Evolutionary conservation across 108 stramenopile species (phyloP).

Genomic region (Nannochloropsis oceanica): DNA sequence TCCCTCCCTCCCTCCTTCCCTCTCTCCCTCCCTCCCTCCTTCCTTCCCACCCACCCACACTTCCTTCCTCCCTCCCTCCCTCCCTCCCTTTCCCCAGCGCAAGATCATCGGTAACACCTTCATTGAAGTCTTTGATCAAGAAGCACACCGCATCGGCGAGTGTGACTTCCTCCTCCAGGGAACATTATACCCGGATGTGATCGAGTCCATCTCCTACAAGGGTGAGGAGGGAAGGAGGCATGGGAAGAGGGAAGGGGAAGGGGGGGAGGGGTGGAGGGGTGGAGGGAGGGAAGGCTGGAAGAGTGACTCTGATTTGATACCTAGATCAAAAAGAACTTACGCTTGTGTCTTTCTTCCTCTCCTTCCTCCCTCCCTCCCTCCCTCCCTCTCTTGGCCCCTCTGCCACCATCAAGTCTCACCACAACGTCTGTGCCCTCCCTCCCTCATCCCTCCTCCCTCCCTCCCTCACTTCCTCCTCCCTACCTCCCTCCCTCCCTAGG

Average conservation of each 20-base stretch:
- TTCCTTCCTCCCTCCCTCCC: not conserved
- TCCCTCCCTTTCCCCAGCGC: constrained; percentile 45
- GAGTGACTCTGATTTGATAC: constrained; percentile 47
- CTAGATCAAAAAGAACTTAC: too few relatives aligned
- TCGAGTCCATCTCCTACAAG: constrained; percentile 94
- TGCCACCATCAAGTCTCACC: constrained; percentile 98
- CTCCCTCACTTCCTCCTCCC: too few relatives aligned
- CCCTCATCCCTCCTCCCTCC: too few relatives aligned
- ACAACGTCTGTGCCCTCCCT: constrained; percentile 97
- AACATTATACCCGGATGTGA: constrained; percentile 97
- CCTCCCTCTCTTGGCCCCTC: too few relatives aligned
- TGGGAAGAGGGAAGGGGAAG: not conserved
- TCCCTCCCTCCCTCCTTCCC: not conserved
- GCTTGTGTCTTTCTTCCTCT: too few relatives aligned
- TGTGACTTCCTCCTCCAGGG: constrained; percentile 85
- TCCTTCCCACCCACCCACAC: not conserved
- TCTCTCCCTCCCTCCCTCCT: not conserved
- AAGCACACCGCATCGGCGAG: too few relatives aligned
- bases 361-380: too few relatives aligned
- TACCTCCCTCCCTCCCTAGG: too few relatives aligned
- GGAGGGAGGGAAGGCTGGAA: not conserved
- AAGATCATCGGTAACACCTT: constrained; percentile 93
- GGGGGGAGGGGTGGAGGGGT: not conserved
- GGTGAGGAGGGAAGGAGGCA: constrained; percentile 5
- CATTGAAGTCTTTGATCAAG: constrained; percentile 78